Evolutionary conservation across 139 green algal species (phyloP).

Genomic region (Picochlorum sp.): DNA sequence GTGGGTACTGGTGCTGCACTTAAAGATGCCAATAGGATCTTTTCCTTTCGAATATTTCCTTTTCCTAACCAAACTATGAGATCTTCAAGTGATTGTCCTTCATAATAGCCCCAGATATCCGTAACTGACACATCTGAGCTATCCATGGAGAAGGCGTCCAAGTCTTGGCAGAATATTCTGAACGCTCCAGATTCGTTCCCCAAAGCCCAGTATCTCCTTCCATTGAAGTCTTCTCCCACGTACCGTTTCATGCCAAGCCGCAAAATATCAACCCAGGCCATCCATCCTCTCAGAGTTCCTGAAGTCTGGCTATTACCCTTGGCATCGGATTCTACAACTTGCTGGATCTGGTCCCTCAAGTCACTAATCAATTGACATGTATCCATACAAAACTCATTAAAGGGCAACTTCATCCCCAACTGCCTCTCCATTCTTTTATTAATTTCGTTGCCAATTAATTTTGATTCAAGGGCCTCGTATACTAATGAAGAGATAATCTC

Average conservation of each 20-base stretch:
- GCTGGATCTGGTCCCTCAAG: too few relatives aligned
- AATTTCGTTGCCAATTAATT: slow-evolving; percentile 44
- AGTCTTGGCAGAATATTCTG: slow-evolving; percentile 55
- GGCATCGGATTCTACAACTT: neutral
- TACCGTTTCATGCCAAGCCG: slow-evolving; percentile 50
- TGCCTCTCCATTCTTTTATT: slow-evolving; percentile 37
- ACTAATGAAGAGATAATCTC: slow-evolving; percentile 45
- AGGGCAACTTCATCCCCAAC: too few relatives aligned
- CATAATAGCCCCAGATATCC: slow-evolving; percentile 34
- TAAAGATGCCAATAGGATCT: slow-evolving; percentile 41
- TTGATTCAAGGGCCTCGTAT: slow-evolving; percentile 41
- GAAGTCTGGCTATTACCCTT: neutral
- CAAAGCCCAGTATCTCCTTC: slow-evolving; percentile 72
- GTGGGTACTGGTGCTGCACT: slow-evolving; percentile 31
- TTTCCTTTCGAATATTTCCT: slow-evolving; percentile 27
- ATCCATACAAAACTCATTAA: too few relatives aligned
- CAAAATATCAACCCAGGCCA: neutral
- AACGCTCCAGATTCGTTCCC: slow-evolving; percentile 47
- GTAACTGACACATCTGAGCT: neutral
- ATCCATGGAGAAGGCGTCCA: slow-evolving; percentile 24
- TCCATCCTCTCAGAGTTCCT: neutral
- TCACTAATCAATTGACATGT: too few relatives aligned
- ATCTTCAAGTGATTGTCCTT: slow-evolving; percentile 22
- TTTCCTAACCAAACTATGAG: slow-evolving; percentile 27
- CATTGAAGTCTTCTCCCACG: slow-evolving; percentile 48